Evolutionary conservation across 202 grass and related monocot species (phyloP).

Genomic region (Dendrocalamus latiflorus): DNA sequence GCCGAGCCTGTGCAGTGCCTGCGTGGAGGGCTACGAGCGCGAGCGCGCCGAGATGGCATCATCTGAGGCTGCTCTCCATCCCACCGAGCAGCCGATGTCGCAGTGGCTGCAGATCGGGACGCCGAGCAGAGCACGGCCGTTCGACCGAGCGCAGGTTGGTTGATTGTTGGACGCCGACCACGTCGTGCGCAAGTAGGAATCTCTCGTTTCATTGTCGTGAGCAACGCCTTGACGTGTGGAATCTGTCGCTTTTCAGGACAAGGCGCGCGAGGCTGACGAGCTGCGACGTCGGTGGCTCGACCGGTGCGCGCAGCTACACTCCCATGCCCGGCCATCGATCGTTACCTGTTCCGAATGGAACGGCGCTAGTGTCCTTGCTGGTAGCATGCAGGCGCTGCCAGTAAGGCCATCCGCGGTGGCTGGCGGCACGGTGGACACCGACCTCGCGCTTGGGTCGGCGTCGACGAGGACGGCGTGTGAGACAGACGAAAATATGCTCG

Average conservation of each 20-base stretch:
- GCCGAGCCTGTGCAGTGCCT: slow-evolving; percentile 48
- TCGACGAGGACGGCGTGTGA: background rate
- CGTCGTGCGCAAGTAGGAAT: background rate
- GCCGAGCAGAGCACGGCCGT: slow-evolving; percentile 18
- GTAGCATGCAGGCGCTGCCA: slow-evolving; percentile 19
- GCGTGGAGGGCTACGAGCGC: slow-evolving; percentile 46
- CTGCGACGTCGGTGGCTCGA: slow-evolving; percentile 46
- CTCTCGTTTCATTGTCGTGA: background rate
- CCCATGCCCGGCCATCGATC: background rate
- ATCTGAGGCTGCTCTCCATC: background rate
- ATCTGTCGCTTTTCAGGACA: slow-evolving; percentile 26
- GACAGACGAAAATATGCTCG: slow-evolving; percentile 35
- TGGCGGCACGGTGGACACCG: slow-evolving; percentile 41
- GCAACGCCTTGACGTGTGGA: slow-evolving; percentile 2
- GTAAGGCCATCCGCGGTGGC: background rate
- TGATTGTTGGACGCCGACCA: background rate
- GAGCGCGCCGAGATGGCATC: slow-evolving; percentile 22
- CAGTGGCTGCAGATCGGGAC: slow-evolving; percentile 58
- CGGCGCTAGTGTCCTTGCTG: slow-evolving; percentile 18
- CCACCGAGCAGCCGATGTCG: slow-evolving; percentile 34
- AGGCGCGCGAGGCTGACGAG: slow-evolving; percentile 42
- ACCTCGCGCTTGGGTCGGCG: slow-evolving; percentile 41
- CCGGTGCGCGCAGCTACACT: slow-evolving; percentile 46
- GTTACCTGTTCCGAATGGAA: slow-evolving; percentile 43
- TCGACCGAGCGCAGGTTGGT: slow-evolving; percentile 33